Percentiles rank a stretch among this genome's conserved stretches.
phyloP scores from a whole-genome alignment of 2,329 filamentous ascomycete species.

The Alternaria dauci region DNA sequence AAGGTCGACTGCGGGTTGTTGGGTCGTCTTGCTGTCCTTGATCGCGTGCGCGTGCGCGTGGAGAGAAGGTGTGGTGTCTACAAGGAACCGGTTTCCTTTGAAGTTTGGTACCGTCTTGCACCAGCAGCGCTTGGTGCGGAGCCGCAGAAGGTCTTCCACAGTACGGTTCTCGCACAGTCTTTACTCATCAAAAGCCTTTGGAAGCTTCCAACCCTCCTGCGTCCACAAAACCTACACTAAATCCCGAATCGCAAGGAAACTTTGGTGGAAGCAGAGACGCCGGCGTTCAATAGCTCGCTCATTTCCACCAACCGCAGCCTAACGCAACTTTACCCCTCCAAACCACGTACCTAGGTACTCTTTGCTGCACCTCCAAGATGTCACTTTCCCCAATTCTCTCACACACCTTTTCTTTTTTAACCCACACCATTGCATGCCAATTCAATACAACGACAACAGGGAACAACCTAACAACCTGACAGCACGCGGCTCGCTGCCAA shows the following conservation, averaged over 20 bases:
- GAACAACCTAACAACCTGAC: constrained; percentile 7
- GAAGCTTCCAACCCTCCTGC: background rate
- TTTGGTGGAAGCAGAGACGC: background rate
- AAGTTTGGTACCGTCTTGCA: constrained; percentile 1
- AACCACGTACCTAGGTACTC: background rate
- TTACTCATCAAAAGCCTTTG: background rate
- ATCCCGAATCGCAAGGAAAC: background rate
- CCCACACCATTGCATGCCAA: constrained; percentile 5
- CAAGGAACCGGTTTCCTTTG: background rate
- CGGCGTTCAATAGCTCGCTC: background rate
- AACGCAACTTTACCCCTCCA: background rate
- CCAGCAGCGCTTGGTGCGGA: constrained; percentile 3
- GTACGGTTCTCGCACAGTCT: background rate
- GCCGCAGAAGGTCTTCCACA: constrained; percentile 1
- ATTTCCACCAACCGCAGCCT: background rate
- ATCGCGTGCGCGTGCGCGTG: background rate
- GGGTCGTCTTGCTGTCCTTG: background rate
- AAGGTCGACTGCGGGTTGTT: background rate
- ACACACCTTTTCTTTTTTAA: constrained; percentile 1
- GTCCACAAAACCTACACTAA: background rate
- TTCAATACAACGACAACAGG: constrained; percentile 8
- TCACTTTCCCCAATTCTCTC: background rate
- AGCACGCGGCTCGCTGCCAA: constrained; percentile 7
- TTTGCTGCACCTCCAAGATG: background rate
- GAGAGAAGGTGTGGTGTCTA: background rate